Evolutionary conservation across 2,329 filamentous ascomycete species (phyloP).

Genomic region (Dactylellina haptotyla): DNA sequence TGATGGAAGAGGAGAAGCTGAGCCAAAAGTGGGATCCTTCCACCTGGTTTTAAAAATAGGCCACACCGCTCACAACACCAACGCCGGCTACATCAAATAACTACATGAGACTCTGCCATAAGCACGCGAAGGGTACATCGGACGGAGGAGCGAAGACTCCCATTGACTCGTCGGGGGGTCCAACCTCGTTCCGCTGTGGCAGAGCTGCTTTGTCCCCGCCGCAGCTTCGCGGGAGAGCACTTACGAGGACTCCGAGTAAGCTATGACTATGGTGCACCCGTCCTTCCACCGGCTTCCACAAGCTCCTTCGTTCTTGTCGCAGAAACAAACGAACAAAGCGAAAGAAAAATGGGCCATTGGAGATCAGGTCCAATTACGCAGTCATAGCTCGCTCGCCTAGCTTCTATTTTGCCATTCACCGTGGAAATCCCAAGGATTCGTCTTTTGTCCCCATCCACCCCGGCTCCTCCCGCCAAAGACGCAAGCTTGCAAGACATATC

Average conservation of each 20-base stretch:
- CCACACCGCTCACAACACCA: slow-evolving; percentile 2
- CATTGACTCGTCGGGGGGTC: slow-evolving; percentile 10
- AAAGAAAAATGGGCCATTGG: too few relatives aligned
- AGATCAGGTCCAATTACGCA: slow-evolving; percentile 42
- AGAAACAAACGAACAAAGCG: too few relatives aligned
- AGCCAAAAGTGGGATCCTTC: slow-evolving; percentile 45
- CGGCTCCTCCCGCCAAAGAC: too few relatives aligned
- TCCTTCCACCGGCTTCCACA: slow-evolving; percentile 50
- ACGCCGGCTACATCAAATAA: background rate
- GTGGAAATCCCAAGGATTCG: slow-evolving; percentile 24
- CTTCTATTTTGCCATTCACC: too few relatives aligned
- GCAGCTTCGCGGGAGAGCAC: slow-evolving; percentile 26
- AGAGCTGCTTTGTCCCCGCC: slow-evolving; percentile 23
- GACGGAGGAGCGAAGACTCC: too few relatives aligned
- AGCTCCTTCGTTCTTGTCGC: too few relatives aligned
- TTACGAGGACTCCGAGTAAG: too few relatives aligned
- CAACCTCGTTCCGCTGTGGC: slow-evolving; percentile 27
- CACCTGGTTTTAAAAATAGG: slow-evolving; percentile 40
- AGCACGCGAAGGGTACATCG: too few relatives aligned
- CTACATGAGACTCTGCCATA: too few relatives aligned
- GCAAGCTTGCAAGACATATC: background rate
- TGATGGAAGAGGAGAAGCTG: slow-evolving; percentile 32
- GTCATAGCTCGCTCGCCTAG: too few relatives aligned
- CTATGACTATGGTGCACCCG: too few relatives aligned
- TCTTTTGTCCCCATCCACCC: slow-evolving; percentile 19